A percentile compares a stretch with the other conserved stretches of the same genome.
Evolutionary conservation across 176 grass and related monocot genomes (phyloP).

Genomic region (Pontederia paniculata): DNA sequence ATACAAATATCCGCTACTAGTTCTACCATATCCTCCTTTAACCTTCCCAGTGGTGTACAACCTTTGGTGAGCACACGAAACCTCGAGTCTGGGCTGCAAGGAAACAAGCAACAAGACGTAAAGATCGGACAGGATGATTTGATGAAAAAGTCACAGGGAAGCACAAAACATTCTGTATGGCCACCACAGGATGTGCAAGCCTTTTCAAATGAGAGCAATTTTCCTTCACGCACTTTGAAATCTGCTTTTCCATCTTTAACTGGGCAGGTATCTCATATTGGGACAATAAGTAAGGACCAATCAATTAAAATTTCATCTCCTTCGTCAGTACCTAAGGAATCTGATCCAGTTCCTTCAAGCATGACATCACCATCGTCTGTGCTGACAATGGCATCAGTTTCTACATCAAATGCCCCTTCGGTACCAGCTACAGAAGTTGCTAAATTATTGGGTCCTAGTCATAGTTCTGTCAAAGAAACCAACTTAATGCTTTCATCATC

Average conservation of each 20-base stretch:
- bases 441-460: constrained; percentile 9
- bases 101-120: constrained; percentile 23
- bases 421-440: constrained; percentile 3
- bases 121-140: constrained; percentile 28
- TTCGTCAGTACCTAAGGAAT: constrained; percentile 12
- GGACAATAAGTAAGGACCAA: constrained; percentile 13
- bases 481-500: constrained; percentile 2
- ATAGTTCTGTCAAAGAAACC: constrained; percentile 5
- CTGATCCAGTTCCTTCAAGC: constrained; percentile 11
- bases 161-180: constrained; percentile 14
- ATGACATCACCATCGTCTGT: constrained; percentile 18
- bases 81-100: constrained; percentile 15
- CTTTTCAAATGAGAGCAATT: constrained; percentile 25
- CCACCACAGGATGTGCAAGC: constrained; percentile 28
- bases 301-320: constrained; percentile 24
- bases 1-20: constrained; percentile 20
- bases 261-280: constrained; percentile 23
- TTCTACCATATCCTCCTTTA: constrained; percentile 11
- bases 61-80: constrained; percentile 22
- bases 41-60: constrained; percentile 16
- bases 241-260: constrained; percentile 19
- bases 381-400: constrained; percentile 11
- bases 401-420: constrained; percentile 12
- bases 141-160: constrained; percentile 19
- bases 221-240: constrained; percentile 29